Percentiles rank a stretch among this genome's conserved stretches.
phyloP scores from a whole-genome alignment of 345 rosid genomes.

The Citrus trifoliata region DNA sequence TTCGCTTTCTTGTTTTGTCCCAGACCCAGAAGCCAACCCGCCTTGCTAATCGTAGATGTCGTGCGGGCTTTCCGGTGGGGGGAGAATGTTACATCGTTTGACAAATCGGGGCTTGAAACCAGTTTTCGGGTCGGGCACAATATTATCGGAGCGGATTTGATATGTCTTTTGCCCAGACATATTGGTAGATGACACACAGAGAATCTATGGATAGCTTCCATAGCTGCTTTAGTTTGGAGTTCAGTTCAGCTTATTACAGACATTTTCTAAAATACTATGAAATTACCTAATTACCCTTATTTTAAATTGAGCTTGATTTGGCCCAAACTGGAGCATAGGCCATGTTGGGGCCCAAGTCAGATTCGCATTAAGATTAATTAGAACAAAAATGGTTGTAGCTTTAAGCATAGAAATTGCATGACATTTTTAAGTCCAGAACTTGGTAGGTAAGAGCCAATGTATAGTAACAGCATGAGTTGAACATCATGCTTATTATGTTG shows the following conservation, averaged over 20 bases:
- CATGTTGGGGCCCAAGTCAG: too few species aligned
- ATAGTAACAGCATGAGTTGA: background rate
- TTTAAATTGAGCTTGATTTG: background rate
- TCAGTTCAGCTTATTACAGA: rapidly evolving
- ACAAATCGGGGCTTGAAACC: constrained; percentile 3
- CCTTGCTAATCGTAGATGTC: constrained; percentile 45
- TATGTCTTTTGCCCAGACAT: constrained; percentile 27
- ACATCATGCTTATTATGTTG: background rate
- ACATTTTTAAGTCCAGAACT: too few species aligned
- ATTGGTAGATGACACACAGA: constrained; percentile 53
- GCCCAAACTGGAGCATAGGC: background rate
- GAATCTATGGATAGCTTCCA: constrained; percentile 55
- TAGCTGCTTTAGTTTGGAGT: constrained; percentile 15
- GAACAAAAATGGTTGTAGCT: too few species aligned
- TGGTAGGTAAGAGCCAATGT: too few species aligned
- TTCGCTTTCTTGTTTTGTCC: constrained; percentile 60
- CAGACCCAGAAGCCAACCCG: constrained; percentile 90
- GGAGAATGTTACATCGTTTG: background rate
- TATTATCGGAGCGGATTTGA: constrained; percentile 15
- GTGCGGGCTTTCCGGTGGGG: constrained; percentile 26
- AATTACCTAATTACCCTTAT: background rate
- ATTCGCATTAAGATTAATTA: too few species aligned
- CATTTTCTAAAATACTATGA: background rate
- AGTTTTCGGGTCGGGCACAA: constrained; percentile 15
- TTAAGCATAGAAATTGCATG: too few species aligned